Evolutionary conservation across 108 stramenopile species (phyloP).

Genomic region (Conticribra weissflogii): DNA sequence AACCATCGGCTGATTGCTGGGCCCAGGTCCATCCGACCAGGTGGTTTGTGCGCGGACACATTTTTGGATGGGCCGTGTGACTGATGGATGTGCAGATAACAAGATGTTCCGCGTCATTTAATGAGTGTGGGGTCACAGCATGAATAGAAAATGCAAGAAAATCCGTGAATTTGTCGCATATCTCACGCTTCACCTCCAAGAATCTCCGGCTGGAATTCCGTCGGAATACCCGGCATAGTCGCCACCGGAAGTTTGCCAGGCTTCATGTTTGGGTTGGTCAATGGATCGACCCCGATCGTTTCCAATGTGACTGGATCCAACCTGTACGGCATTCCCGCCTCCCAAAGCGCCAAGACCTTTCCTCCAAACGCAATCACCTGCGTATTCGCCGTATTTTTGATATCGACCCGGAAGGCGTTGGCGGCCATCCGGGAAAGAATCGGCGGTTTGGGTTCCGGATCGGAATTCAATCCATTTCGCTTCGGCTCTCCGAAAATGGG

Average conservation of each 20-base stretch:
- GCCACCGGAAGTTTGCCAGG: constrained; percentile 33
- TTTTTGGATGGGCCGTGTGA: constrained; percentile 56
- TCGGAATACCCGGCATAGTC: constrained; percentile 35
- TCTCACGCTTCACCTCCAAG: constrained; percentile 62
- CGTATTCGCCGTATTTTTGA: constrained; percentile 73
- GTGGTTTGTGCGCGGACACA: constrained; percentile 56
- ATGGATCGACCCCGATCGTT: constrained; percentile 54
- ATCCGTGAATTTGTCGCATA: too few relatives aligned
- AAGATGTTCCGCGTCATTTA: too few relatives aligned
- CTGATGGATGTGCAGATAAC: too few relatives aligned
- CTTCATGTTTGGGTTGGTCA: constrained; percentile 28
- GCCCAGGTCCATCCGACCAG: constrained; percentile 68
- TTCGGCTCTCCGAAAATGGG: constrained; percentile 21
- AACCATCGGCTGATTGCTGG: constrained; percentile 21
- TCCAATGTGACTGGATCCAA: constrained; percentile 57
- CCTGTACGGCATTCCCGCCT: constrained; percentile 59
- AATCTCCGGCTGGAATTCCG: constrained; percentile 45
- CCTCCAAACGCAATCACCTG: constrained; percentile 68
- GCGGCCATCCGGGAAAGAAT: constrained; percentile 39
- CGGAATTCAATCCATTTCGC: constrained; percentile 48
- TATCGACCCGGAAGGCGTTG: constrained; percentile 55
- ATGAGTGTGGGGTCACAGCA: too few relatives aligned
- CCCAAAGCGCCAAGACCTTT: constrained; percentile 65
- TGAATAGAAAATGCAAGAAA: too few relatives aligned
- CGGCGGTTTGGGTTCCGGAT: constrained; percentile 42